Percentiles rank a stretch among this genome's conserved stretches.
These are phyloP conservation scores for Lentinus tigrinus DNA, from an alignment of 768 basidiomycete genomes.

Conservation along the genomic window DNA sequence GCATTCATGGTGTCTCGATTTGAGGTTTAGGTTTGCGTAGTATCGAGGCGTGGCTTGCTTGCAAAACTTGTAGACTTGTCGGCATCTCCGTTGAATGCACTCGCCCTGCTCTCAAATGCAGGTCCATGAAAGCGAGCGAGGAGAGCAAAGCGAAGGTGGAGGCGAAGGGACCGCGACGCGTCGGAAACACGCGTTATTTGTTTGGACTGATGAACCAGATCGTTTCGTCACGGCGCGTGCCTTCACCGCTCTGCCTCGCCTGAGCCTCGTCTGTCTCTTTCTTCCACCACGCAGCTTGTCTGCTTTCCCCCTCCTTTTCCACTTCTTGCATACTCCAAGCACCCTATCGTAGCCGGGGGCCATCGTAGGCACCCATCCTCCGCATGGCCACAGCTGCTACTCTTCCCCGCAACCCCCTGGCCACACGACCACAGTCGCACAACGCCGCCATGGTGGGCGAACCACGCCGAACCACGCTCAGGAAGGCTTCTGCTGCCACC, in stretches of 20 bases:
- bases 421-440: constrained; percentile 38
- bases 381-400: constrained; percentile 31
- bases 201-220: constrained; percentile 19
- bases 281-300: constrained; percentile 4
- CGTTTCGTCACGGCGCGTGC: constrained; percentile 17
- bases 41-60: too few species aligned
- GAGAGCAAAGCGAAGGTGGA: not conserved
- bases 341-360: constrained; percentile 1
- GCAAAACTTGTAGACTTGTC: too few species aligned
- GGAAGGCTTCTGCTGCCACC: constrained; percentile 29
- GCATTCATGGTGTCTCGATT: too few species aligned
- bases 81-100: too few species aligned
- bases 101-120: too few species aligned
- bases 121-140: too few species aligned
- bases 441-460: constrained; percentile 32
- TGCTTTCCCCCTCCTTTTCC: not conserved
- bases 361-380: constrained; percentile 4
- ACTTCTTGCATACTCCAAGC: constrained; percentile 23
- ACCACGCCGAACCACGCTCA: constrained; percentile 27
- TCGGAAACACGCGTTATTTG: constrained; percentile 17
- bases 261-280: not conserved
- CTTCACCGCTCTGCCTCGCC: constrained; percentile 8
- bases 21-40: too few species aligned
- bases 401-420: constrained; percentile 48
- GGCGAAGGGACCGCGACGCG: not conserved